Evolutionary conservation across 1,139 yeast species (phyloP), one percentile per base, ranked within the genome.

Genomic region (Yamadazyma kanchanaburiensis): DNA sequence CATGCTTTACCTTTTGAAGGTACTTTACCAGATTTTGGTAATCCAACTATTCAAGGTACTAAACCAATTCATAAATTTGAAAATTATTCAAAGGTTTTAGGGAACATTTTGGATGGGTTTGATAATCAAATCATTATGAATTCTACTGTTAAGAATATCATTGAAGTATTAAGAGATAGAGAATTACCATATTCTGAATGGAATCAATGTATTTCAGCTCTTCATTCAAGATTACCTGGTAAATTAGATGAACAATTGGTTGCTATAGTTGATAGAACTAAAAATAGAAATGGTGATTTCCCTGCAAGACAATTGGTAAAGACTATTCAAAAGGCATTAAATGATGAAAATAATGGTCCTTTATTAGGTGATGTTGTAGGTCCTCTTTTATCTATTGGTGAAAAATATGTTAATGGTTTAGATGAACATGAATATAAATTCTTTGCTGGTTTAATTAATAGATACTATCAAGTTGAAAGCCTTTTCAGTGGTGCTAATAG

Each of bases 1-100:
- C 98, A 89, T 53, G 98, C 99, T 28, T 67, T 81, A 55, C 96
- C 97, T 28, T 91, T 75, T 51, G 96, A 88, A 58, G 97, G 96
- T 29, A 88, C 94, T 50, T 69, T 94, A 43, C 97, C 96, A 14
- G 86, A 80, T 21, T 66, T 81, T 45, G 97, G 97, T 33, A 71
- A 84, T 21, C 95, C 97, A 41, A 74, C 69, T 38, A 70, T 87
- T 39, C 76, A 73, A 53, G 97, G 98, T 49, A 74, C 83, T 35
- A 89, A 86, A 60, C 84, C 94, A 33, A 81, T 77, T 37, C 87
- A 89, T 61, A 76, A 74, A 48, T 89, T 80, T 66, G 68, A 71
- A 38, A 64, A 73, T 28, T 60, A 77, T 43, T 58, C 78, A 27
- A 55, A 73, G 10, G 77, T 85, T 40, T 70, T 91, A 55, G 66